These are phyloP conservation scores for Skeletonema marinoi DNA, from an alignment of 108 stramenopile genomes.

Conservation along the genomic window DNA sequence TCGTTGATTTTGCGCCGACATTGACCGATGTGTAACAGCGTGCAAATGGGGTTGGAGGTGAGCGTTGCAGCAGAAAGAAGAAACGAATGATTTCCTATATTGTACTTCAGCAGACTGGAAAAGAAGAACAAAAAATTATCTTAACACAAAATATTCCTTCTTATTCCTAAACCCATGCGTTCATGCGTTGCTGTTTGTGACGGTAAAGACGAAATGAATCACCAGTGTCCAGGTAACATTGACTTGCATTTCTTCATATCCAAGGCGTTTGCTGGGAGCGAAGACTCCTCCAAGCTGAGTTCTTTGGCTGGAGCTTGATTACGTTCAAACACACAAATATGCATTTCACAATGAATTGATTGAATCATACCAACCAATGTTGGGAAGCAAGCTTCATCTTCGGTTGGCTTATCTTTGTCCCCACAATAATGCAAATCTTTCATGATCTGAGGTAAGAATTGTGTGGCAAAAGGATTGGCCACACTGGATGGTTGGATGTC, in stretches of 20 bases:
- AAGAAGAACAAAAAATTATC: too few relatives aligned
- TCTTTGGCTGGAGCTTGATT: conserved; percentile 47
- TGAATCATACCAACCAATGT: conserved; percentile 47
- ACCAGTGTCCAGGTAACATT: conserved; percentile 26
- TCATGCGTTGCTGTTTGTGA: too few relatives aligned
- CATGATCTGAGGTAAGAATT: conserved; percentile 63
- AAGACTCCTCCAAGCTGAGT: conserved; percentile 31
- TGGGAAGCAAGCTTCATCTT: conserved; percentile 56
- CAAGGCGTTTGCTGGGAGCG: conserved; percentile 37
- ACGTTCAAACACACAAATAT: conserved; percentile 65
- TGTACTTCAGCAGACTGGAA: too few relatives aligned
- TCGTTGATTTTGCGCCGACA: too few relatives aligned
- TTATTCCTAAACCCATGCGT: too few relatives aligned
- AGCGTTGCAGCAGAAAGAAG: too few relatives aligned
- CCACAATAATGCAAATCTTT: conserved; percentile 70
- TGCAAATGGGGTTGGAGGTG: too few relatives aligned
- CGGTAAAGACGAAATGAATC: neutral
- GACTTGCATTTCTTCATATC: conserved; percentile 40
- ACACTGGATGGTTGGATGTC: conserved; percentile 47
- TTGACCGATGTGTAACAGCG: too few relatives aligned
- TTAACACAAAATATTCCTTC: too few relatives aligned
- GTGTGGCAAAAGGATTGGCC: conserved; percentile 57
- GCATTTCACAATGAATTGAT: conserved; percentile 69
- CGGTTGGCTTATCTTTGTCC: conserved; percentile 6
- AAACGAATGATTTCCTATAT: too few relatives aligned